A percentile compares a stretch with the other conserved stretches of the same genome.
These are phyloP conservation scores for Jaltomata sinuosa DNA, from an alignment of 257 asterid species.

Conservation along the genomic window DNA sequence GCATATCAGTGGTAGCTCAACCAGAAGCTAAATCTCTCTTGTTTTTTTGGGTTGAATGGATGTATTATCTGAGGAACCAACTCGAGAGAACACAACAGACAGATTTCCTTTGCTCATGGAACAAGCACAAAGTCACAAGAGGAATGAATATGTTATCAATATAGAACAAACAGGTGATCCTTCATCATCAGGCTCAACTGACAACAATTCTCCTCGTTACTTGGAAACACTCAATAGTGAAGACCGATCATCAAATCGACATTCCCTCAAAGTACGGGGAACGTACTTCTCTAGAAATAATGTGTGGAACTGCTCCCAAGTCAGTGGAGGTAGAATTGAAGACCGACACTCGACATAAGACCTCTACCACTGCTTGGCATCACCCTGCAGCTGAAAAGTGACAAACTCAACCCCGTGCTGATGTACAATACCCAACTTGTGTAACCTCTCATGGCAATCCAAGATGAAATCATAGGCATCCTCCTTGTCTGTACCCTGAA, in stretches of 20 bases:
- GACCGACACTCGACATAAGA: too few species aligned
- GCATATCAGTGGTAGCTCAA: background rate
- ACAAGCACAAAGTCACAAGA: background rate
- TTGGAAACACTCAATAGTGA: constrained; percentile 6
- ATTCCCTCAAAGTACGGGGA: too few species aligned
- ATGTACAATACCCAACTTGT: too few species aligned
- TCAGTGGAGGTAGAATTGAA: too few species aligned
- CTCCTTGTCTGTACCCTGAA: too few species aligned
- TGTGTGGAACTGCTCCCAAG: too few species aligned
- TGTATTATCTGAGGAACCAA: constrained; percentile 3
- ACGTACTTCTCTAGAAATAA: too few species aligned
- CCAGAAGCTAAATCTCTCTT: background rate
- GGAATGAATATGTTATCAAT: background rate
- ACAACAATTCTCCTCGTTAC: constrained; percentile 6
- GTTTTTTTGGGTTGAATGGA: background rate
- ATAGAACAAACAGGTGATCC: background rate
- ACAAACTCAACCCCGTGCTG: too few species aligned
- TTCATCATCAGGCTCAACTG: constrained; percentile 10
- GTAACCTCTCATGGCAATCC: too few species aligned
- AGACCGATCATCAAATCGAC: constrained; percentile 8
- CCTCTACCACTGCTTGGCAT: too few species aligned
- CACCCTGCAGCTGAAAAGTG: too few species aligned
- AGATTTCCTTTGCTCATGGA: constrained; percentile 9
- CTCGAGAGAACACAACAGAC: constrained; percentile 1
- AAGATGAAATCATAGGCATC: too few species aligned